phyloP scores from a whole-genome alignment of 2,329 filamentous ascomycete species.

The Xylariaceae sp. region DNA sequence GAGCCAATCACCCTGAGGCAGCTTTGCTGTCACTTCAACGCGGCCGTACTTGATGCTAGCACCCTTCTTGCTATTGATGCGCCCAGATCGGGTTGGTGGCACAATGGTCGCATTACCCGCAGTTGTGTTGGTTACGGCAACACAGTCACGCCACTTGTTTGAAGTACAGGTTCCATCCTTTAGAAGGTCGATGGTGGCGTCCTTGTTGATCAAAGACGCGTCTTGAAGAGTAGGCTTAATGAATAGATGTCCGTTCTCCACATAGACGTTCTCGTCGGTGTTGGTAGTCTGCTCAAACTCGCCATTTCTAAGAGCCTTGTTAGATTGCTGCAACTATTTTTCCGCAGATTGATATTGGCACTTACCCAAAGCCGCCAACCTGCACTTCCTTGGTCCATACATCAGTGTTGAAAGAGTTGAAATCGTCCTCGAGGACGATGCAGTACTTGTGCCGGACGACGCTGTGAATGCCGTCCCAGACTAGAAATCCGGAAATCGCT shows the following conservation, averaged over 20 bases:
- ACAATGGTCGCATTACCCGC: slow-evolving; percentile 74
- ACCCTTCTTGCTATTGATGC: slow-evolving; percentile 76
- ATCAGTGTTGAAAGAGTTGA: slow-evolving; percentile 61
- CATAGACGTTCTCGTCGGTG: slow-evolving; percentile 75
- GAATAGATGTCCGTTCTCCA: slow-evolving; percentile 71
- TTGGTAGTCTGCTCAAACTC: slow-evolving; percentile 81
- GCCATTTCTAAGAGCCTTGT: slow-evolving; percentile 65
- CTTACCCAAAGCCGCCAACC: slow-evolving; percentile 78
- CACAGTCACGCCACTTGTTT: slow-evolving; percentile 63
- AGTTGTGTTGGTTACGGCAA: slow-evolving; percentile 76
- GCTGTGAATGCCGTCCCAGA: slow-evolving; percentile 76
- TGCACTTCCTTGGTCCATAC: slow-evolving; percentile 80
- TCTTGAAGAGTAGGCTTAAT: slow-evolving; percentile 84
- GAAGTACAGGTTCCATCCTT: slow-evolving; percentile 73
- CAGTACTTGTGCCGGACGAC: slow-evolving; percentile 80
- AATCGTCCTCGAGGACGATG: slow-evolving; percentile 70
- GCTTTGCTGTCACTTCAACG: slow-evolving; percentile 78
- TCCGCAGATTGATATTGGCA: not conserved
- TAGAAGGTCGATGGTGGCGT: slow-evolving; percentile 73
- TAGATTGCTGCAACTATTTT: slow-evolving; percentile 8
- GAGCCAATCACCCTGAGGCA: slow-evolving; percentile 83
- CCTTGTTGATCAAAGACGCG: slow-evolving; percentile 65
- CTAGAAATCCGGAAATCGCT: slow-evolving; percentile 70
- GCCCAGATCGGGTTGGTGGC: slow-evolving; percentile 78
- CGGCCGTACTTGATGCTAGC: slow-evolving; percentile 80